Evolutionary conservation across 768 basidiomycete species (phyloP).

Genomic region (Leccinellum luteum): DNA sequence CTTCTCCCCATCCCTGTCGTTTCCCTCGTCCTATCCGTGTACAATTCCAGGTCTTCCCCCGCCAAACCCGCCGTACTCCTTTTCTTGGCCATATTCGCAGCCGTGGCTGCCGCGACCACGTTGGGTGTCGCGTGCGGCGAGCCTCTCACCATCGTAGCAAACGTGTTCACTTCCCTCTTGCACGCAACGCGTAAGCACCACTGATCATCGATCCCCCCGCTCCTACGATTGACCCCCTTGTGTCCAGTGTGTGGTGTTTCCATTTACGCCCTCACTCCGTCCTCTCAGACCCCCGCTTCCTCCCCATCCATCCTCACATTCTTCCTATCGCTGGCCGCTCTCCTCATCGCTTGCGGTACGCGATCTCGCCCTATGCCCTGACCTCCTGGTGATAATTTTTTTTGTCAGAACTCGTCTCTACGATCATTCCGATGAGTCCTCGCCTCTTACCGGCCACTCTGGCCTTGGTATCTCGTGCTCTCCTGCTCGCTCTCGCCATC

Average conservation of each 20-base stretch:
- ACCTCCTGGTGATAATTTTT: background rate
- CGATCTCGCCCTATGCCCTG: background rate
- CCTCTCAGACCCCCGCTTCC: slow-evolving; percentile 1
- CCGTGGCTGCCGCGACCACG: slow-evolving; percentile 20
- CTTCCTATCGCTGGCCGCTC: slow-evolving; percentile 15
- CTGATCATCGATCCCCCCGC: background rate
- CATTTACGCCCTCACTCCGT: slow-evolving; percentile 21
- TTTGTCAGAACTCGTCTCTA: slow-evolving; percentile 23
- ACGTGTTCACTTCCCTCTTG: slow-evolving; percentile 18
- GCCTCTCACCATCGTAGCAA: slow-evolving; percentile 15
- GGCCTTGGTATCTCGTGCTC: slow-evolving; percentile 21
- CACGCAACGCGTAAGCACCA: slow-evolving; percentile 20
- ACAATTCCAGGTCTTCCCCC: slow-evolving; percentile 11
- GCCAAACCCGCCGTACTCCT: slow-evolving; percentile 9
- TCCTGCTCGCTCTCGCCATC: slow-evolving; percentile 18
- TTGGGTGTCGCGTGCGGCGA: slow-evolving; percentile 15
- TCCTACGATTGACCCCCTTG: background rate
- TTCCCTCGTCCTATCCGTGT: slow-evolving; percentile 12
- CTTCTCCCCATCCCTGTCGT: slow-evolving; percentile 24
- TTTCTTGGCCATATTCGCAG: slow-evolving; percentile 25
- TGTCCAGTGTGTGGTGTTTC: slow-evolving; percentile 25
- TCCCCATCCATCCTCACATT: slow-evolving; percentile 16
- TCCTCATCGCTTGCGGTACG: slow-evolving; percentile 30
- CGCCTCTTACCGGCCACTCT: slow-evolving; percentile 23
- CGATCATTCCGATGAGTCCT: slow-evolving; percentile 25